A percentile compares a stretch with the other conserved stretches of the same genome.
Conservation (phyloP, 2,329 filamentous ascomycete genomes). For the Colletotrichum cereale region DNA sequence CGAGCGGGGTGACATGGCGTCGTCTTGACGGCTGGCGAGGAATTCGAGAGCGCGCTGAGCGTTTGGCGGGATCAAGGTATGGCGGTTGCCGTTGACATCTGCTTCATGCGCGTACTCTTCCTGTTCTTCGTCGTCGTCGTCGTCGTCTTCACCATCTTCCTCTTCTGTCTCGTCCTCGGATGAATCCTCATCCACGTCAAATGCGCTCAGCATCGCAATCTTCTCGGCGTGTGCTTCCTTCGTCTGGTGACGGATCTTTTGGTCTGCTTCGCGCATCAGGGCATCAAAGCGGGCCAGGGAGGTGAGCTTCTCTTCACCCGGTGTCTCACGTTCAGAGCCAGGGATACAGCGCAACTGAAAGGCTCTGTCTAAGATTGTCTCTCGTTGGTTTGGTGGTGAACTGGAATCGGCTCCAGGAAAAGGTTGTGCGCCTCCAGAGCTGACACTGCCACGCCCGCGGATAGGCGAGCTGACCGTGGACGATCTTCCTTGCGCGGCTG, state of each 20-base stretch:
- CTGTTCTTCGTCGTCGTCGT: conserved; percentile 57
- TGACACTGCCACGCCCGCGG: conserved; percentile 66
- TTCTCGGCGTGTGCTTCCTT: conserved; percentile 48
- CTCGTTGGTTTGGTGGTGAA: conserved; percentile 67
- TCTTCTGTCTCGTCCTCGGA: conserved; percentile 57
- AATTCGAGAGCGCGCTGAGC: conserved; percentile 65
- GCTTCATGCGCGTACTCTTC: conserved; percentile 53
- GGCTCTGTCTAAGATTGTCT: conserved; percentile 76
- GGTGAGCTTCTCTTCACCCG: conserved; percentile 73
- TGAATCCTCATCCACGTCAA: conserved; percentile 63
- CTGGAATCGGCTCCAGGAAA: conserved; percentile 56
- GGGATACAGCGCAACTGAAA: conserved; percentile 74
- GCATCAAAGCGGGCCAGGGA: conserved; percentile 76
- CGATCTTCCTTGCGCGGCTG: conserved; percentile 68
- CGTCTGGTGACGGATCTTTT: conserved; percentile 58
- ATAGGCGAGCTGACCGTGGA: conserved; percentile 70
- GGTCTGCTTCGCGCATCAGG: conserved; percentile 72
- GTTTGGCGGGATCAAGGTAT: conserved; percentile 57
- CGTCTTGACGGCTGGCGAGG: conserved; percentile 59
- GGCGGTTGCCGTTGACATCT: conserved; percentile 46
- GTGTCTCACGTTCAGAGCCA: conserved; percentile 65
- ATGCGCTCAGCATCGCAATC: conserved; percentile 60
- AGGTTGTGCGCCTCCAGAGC: conserved; percentile 59
- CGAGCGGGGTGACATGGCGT: conserved; percentile 50
- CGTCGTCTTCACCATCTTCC: conserved; percentile 55